These are phyloP conservation scores for Solanum boliviense DNA, from an alignment of 257 asterid genomes.

Conservation along the genomic window DNA sequence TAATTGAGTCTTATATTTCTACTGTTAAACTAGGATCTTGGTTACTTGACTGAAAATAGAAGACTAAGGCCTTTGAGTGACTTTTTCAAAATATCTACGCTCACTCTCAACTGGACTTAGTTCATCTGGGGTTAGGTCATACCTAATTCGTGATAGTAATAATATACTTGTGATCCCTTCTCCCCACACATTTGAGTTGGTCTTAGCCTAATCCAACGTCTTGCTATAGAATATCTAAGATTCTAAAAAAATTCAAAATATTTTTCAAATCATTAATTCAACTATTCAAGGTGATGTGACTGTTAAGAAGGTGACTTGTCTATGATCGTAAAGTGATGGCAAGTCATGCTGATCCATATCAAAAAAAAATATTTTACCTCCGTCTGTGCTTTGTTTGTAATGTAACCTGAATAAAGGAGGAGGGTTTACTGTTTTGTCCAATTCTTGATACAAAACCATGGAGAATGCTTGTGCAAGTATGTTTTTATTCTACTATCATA, in stretches of 20 bases:
- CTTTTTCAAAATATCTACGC: neutral
- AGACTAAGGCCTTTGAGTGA: neutral
- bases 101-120: neutral
- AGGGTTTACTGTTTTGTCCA: too few relatives aligned
- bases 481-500: too few relatives aligned
- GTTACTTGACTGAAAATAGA: neutral
- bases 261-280: neutral
- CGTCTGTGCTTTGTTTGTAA: neutral
- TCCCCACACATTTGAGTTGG: neutral
- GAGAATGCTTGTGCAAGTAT: too few relatives aligned
- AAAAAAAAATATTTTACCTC: neutral
- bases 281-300: neutral
- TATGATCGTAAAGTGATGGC: neutral
- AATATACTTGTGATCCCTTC: neutral
- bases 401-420: neutral
- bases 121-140: neutral
- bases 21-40: neutral
- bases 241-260: neutral
- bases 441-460: too few relatives aligned
- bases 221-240: neutral
- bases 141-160: neutral
- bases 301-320: neutral
- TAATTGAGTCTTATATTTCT: neutral
- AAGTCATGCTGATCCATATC: neutral
- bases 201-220: neutral